Percentiles rank a stretch among this genome's conserved stretches.
Evolutionary conservation across 306 rosid species (phyloP).

Genomic region (Oemleria cerasiformis): DNA sequence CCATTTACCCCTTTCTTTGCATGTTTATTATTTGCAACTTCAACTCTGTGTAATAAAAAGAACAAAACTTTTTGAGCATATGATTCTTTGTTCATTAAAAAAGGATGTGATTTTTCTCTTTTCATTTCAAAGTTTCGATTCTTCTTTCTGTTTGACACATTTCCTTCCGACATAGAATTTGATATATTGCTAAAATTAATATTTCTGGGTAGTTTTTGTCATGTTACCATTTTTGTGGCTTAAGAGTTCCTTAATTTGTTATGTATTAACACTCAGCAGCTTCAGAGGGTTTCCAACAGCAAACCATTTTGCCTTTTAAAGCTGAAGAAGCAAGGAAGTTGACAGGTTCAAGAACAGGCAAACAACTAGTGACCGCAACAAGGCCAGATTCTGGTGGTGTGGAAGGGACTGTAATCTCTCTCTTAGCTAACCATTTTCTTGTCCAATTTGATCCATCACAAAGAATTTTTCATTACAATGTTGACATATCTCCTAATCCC

Average conservation of each 20-base stretch:
- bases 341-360: slow-evolving; percentile 42
- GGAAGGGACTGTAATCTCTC: slow-evolving; percentile 75
- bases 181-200: not conserved
- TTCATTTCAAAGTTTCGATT: slow-evolving; percentile 1
- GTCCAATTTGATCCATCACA: slow-evolving; percentile 71
- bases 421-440: slow-evolving; percentile 90
- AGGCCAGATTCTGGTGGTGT: slow-evolving; percentile 96
- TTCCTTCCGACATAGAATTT: not conserved
- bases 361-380: slow-evolving; percentile 60
- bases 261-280: slow-evolving; percentile 36
- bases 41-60: not conserved
- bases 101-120: not conserved
- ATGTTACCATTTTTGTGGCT: not conserved
- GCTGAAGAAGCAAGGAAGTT: slow-evolving; percentile 50
- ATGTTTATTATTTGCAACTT: slow-evolving; percentile 23
- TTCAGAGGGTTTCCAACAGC: slow-evolving; percentile 43
- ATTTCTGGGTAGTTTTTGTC: not conserved
- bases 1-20: slow-evolving; percentile 19
- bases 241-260: slow-evolving; percentile 16
- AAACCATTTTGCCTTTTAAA: slow-evolving; percentile 35
- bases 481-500: slow-evolving; percentile 85
- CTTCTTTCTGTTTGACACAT: not conserved
- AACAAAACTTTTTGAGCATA: not conserved
- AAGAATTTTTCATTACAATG: slow-evolving; percentile 82
- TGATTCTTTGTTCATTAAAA: slow-evolving; percentile 10